Percentiles rank a stretch among this genome's conserved stretches.
phyloP scores from a whole-genome alignment of 129 eudicot species.

The Dittrichia graveolens region DNA sequence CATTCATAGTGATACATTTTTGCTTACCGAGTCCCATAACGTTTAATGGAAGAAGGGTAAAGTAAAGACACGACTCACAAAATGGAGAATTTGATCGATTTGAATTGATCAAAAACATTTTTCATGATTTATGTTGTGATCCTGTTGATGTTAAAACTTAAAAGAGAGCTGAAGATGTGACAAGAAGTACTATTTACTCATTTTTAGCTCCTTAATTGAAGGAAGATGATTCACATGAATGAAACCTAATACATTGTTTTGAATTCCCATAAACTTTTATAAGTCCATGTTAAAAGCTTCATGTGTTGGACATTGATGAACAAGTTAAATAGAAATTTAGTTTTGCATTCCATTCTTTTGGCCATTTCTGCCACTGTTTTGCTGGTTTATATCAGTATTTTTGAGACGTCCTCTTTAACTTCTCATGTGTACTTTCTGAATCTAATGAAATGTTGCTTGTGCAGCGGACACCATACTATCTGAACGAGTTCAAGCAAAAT shows the following conservation, averaged over 20 bases:
- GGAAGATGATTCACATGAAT: not conserved
- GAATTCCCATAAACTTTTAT: not conserved
- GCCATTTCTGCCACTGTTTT: not conserved
- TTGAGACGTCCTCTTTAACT: too few relatives aligned
- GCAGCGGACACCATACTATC: slow-evolving; percentile 26
- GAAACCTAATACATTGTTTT: not conserved
- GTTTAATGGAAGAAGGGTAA: too few relatives aligned
- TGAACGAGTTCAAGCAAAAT: slow-evolving; percentile 22
- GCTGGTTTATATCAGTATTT: not conserved
- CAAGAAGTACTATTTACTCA: not conserved
- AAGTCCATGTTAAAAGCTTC: not conserved
- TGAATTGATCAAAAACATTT: not conserved
- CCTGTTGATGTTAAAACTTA: too few relatives aligned
- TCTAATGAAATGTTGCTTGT: slow-evolving; percentile 18
- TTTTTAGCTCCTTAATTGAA: not conserved
- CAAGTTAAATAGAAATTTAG: not conserved
- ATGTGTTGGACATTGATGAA: not conserved
- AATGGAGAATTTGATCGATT: not conserved
- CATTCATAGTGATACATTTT: too few relatives aligned
- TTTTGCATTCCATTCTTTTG: not conserved
- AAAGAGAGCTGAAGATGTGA: too few relatives aligned
- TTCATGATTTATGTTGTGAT: too few relatives aligned
- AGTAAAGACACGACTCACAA: not conserved
- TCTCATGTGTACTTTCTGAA: too few relatives aligned
- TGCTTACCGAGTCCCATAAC: too few relatives aligned